These are phyloP conservation scores for Trametes maxima DNA, from an alignment of 768 basidiomycete genomes.

Conservation along the genomic window DNA sequence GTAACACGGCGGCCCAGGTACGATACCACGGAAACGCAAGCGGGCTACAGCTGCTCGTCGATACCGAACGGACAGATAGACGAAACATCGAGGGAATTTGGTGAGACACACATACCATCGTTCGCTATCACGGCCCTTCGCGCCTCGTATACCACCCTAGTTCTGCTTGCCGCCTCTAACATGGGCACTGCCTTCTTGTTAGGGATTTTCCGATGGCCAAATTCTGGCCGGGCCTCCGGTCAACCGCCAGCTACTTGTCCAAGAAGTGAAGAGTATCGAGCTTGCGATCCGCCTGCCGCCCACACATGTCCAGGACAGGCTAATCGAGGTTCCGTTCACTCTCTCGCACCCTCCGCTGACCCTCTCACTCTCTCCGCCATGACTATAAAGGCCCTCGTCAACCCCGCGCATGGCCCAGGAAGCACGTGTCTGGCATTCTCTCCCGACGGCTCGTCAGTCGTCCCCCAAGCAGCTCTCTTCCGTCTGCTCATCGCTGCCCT, in stretches of 20 bases:
- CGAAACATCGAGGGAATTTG: conserved; percentile 51
- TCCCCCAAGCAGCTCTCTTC: conserved; percentile 17
- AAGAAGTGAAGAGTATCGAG: not conserved
- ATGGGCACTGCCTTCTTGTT: not conserved
- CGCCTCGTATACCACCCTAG: not conserved
- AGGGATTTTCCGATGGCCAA: conserved; percentile 63
- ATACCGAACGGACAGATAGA: conserved; percentile 67
- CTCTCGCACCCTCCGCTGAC: no score
- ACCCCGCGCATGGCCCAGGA: conserved; percentile 56
- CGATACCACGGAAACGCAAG: conserved; percentile 81
- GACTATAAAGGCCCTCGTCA: conserved; percentile 35
- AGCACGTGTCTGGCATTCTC: conserved; percentile 75
- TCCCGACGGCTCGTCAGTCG: conserved; percentile 71
- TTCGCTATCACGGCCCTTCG: not conserved
- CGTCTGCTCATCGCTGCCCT: conserved; percentile 42
- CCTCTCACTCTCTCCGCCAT: conserved; percentile 14
- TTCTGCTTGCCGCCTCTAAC: not conserved
- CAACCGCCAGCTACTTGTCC: conserved; percentile 22
- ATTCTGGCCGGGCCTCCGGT: conserved; percentile 66
- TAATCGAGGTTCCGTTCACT: conserved; percentile 72
- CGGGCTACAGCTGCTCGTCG: conserved; percentile 71
- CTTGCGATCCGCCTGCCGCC: conserved; percentile 59
- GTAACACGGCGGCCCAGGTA: no score
- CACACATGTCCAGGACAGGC: conserved; percentile 62
- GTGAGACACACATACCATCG: conserved; percentile 8